Evolutionary conservation across 2,329 filamentous ascomycete species (phyloP).

Genomic region (Cercospora sp.): DNA sequence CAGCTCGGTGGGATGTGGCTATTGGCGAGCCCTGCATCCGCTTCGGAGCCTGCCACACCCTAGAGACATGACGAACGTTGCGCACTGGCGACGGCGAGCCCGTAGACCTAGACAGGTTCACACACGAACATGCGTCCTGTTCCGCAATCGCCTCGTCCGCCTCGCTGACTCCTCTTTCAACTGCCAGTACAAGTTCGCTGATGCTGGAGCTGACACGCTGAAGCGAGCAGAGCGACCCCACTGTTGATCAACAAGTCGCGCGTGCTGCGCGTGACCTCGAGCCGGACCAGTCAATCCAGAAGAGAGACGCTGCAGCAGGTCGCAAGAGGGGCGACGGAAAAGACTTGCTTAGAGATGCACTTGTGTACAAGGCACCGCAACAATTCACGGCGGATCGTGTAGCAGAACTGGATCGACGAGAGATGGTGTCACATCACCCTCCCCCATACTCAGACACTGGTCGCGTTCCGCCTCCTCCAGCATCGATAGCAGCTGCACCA

Average conservation of each 20-base stretch:
- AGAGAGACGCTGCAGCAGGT: neutral
- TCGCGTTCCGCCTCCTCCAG: constrained; percentile 17
- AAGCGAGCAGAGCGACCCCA: neutral
- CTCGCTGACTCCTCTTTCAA: neutral
- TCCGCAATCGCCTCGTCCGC: neutral
- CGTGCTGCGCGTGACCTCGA: constrained; percentile 4
- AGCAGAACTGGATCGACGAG: neutral
- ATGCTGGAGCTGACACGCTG: neutral
- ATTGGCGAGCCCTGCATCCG: constrained; percentile 17
- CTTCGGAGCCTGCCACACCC: constrained; percentile 15
- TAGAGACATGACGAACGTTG: constrained; percentile 13
- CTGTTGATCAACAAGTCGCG: constrained; percentile 7
- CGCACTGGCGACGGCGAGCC: constrained; percentile 11
- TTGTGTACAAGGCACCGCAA: neutral
- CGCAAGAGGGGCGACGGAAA: neutral
- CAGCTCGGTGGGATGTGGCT: constrained; percentile 10
- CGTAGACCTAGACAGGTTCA: neutral
- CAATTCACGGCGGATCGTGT: neutral
- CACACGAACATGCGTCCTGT: neutral
- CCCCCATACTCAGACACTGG: constrained; percentile 29
- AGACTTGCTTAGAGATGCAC: neutral
- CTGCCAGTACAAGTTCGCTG: neutral
- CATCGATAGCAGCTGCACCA: constrained; percentile 7
- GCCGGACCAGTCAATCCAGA: neutral
- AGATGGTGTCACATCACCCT: constrained; percentile 33